These are phyloP conservation scores for Lomentospora prolificans DNA, from an alignment of 2,329 filamentous ascomycete genomes.

Conservation along the genomic window DNA sequence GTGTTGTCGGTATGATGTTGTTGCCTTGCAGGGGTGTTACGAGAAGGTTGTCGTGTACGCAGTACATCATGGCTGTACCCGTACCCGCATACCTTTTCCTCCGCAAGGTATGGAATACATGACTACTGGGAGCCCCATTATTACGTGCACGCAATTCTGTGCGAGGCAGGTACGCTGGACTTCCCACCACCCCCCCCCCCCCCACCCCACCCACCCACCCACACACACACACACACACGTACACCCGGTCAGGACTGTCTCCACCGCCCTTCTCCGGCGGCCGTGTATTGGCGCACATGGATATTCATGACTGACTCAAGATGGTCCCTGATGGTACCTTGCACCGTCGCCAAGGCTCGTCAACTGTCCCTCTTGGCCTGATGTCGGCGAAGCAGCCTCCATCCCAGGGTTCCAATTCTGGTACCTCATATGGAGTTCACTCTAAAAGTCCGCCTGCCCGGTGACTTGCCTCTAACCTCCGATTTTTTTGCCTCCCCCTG, in stretches of 20 bases:
- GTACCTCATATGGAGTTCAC: not conserved
- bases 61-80: not conserved
- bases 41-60: not conserved
- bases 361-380: not conserved
- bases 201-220: not conserved
- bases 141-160: not conserved
- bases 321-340: not conserved
- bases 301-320: not conserved
- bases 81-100: not conserved
- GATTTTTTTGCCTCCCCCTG: not conserved
- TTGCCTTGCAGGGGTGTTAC: not conserved
- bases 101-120: not conserved
- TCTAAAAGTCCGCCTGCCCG: not conserved
- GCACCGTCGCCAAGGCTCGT: no score
- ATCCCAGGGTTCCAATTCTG: no score
- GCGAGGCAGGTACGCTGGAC: not conserved
- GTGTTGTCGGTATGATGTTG: not conserved
- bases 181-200: not conserved
- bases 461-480: not conserved
- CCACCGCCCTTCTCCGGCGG: not conserved
- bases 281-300: not conserved
- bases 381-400: no score
- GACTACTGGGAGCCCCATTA: not conserved
- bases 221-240: not conserved
- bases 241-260: not conserved